Percentiles rank a stretch among this genome's conserved stretches.
phyloP scores from a whole-genome alignment of 257 asterid species.

The Schizonepeta tenuifolia region DNA sequence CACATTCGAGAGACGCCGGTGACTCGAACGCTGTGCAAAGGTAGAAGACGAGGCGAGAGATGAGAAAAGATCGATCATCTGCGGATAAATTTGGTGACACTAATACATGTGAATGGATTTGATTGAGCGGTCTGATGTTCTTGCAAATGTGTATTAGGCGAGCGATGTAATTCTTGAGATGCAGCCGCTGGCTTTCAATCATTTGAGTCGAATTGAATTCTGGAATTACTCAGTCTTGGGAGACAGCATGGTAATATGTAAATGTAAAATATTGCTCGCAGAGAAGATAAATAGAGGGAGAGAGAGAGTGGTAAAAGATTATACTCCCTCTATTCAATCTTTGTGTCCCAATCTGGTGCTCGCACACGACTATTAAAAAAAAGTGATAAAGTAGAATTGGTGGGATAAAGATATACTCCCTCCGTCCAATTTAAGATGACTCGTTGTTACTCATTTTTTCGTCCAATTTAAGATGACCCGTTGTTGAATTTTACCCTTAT shows the following conservation, averaged over 20 bases:
- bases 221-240: not conserved
- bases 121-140: conserved; percentile 51
- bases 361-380: too few relatives aligned
- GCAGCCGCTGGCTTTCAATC: conserved; percentile 41
- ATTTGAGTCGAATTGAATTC: conserved; percentile 28
- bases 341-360: too few relatives aligned
- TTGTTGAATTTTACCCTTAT: too few relatives aligned
- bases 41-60: conserved; percentile 67
- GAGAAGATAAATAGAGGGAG: too few relatives aligned
- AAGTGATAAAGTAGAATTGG: too few relatives aligned
- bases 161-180: conserved; percentile 47
- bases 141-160: conserved; percentile 53
- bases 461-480: too few relatives aligned
- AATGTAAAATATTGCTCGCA: too few relatives aligned
- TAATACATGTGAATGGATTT: conserved; percentile 62
- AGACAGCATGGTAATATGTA: not conserved
- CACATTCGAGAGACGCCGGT: conserved; percentile 48
- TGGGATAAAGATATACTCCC: too few relatives aligned
- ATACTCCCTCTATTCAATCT: too few relatives aligned
- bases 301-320: too few relatives aligned
- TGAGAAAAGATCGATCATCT: conserved; percentile 51
- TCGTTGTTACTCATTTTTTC: too few relatives aligned
- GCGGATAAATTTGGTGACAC: conserved; percentile 48
- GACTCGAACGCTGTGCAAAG: conserved; percentile 51
- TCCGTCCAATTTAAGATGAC: too few relatives aligned